Evolutionary conservation across 345 rosid genomes (phyloP), one percentile per base, ranked within the genome.

Genomic region (Toxicodendron radicans): DNA sequence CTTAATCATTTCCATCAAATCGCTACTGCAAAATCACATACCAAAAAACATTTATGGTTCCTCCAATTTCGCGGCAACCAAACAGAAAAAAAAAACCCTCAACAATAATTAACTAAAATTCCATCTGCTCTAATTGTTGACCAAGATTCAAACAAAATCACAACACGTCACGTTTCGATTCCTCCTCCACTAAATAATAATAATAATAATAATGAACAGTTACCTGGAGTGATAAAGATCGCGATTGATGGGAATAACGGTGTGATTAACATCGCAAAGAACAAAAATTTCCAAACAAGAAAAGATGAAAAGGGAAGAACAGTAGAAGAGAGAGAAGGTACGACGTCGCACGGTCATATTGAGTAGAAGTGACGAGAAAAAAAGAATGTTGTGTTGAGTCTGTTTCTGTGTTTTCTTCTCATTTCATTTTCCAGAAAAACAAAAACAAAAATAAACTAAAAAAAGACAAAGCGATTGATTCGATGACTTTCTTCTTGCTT

Each of bases 161-260:
- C 35, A 6, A 14, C 20, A 64, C 30, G 23, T 66, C 58, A 18
- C 16, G 3, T 7, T 23, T 24, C 6, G 8, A 48, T 14, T 1
- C 2, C 30, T 27, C 30, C 30, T 27, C 30, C 30, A 27, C 30
- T 27, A 27, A 65, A 38, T 33, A 60, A 30, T 35, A 10, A 10
- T 18, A n/a, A n/a, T n/a, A 20, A 10, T 0, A 33, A 9, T 62
- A 62, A 33, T 3, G 9, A 14, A 13, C 33, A 76, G 17, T 49
- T 4, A 87, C 97, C 97, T 90, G 81, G 93, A 88, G 79, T 87
- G 94, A 73, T 92, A 92, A 72, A 92, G 94, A 88, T 90, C 97
- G 68, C 85, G 84, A 86, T 90, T 90, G 79, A 92, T 87, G 24
- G 94, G 89, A 56, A 88, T 88, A 12, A 75, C n/a, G 78, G 82